Percentiles rank a stretch among this genome's conserved stretches.
These are phyloP conservation scores for Teunomyces tritomae DNA, from an alignment of 805 yeast genomes.

Conservation along the genomic window DNA sequence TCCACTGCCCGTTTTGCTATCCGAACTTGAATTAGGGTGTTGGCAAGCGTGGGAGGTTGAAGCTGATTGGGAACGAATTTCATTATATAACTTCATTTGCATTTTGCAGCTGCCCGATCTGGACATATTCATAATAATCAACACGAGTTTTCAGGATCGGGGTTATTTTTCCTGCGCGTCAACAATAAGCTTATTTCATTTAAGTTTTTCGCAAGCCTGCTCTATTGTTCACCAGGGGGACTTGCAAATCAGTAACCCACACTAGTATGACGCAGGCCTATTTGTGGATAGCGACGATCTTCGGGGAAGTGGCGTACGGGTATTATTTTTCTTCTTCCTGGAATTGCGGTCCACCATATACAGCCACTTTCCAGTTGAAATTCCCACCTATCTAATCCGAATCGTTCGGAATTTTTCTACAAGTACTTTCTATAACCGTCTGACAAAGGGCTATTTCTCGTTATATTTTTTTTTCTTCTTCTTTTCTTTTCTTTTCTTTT, in stretches of 20 bases:
- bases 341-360: no score
- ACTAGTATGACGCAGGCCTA: no score
- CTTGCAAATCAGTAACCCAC: background rate
- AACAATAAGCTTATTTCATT: background rate
- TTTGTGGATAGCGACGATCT: no score
- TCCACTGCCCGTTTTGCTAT: background rate
- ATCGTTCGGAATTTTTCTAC: no score
- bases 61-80: background rate
- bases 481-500: no score
- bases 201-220: background rate
- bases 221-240: background rate
- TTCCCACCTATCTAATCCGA: no score
- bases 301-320: no score
- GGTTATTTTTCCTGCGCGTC: background rate
- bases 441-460: no score
- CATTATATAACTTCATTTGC: background rate
- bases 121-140: slow-evolving; percentile 8
- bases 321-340: no score
- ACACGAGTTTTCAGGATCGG: background rate
- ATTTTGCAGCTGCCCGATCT: slow-evolving; percentile 1
- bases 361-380: no score
- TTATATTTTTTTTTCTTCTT: background rate
- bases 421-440: no score
- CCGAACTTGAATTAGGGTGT: background rate
- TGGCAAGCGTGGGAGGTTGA: background rate